These are phyloP conservation scores for Fraxinus latifolia DNA, from an alignment of 305 asterid species.

Conservation along the genomic window DNA sequence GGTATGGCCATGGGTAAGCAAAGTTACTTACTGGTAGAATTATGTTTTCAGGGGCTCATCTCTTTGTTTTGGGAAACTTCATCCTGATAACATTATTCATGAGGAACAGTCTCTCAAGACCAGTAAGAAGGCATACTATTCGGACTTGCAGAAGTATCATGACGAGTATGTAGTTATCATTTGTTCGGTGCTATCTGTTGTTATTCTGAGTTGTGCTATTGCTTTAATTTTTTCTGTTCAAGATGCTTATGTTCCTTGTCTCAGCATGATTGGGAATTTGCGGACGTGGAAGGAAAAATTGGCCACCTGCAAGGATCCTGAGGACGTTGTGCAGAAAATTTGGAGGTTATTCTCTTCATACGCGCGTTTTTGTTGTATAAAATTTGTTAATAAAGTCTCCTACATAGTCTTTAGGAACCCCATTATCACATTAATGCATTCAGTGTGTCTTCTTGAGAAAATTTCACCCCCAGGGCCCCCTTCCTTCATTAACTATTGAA, in stretches of 20 bases:
- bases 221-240: slow-evolving; percentile 23
- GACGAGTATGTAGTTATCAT: slow-evolving; percentile 44
- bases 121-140: slow-evolving; percentile 57
- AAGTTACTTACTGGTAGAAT: slow-evolving; percentile 22
- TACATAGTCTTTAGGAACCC: neutral
- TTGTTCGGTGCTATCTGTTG: slow-evolving; percentile 13
- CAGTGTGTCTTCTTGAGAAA: neutral
- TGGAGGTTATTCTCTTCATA: slow-evolving; percentile 26
- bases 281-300: slow-evolving; percentile 34
- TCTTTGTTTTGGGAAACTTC: slow-evolving; percentile 72
- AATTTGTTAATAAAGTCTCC: neutral
- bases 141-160: slow-evolving; percentile 67
- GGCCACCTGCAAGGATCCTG: slow-evolving; percentile 37
- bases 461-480: neutral
- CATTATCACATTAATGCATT: neutral
- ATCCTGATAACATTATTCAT: slow-evolving; percentile 69
- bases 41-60: slow-evolving; percentile 67
- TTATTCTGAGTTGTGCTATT: neutral
- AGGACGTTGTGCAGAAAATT: slow-evolving; percentile 35
- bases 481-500: neutral
- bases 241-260: slow-evolving; percentile 13
- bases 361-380: neutral
- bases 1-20: slow-evolving; percentile 19
- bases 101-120: slow-evolving; percentile 56
- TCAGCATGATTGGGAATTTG: slow-evolving; percentile 45